Conservation (phyloP, 1,284 basidiomycete species). For the Ceratobasidium sp. region DNA sequence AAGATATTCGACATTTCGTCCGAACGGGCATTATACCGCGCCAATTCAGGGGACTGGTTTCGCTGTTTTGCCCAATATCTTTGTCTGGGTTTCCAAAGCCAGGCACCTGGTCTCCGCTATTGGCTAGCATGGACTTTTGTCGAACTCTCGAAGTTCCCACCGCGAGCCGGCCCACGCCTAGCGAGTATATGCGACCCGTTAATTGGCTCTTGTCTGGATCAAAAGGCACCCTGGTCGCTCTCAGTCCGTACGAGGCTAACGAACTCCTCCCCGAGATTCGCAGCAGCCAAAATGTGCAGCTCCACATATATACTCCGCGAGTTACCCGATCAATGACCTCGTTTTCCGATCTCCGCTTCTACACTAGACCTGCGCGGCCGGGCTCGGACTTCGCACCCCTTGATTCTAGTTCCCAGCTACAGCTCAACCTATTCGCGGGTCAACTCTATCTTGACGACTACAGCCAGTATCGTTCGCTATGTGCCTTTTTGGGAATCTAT, state of each 20-base stretch:
- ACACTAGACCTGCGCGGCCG: constrained; percentile 7
- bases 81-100: neutral
- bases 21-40: neutral
- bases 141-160: constrained; percentile 50
- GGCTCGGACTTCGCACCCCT: neutral
- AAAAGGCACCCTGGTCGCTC: constrained; percentile 54
- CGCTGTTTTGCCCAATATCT: neutral
- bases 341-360: constrained; percentile 44
- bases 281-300: constrained; percentile 5
- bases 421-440: constrained; percentile 41
- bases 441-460: constrained; percentile 33
- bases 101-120: neutral
- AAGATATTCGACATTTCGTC: constrained; percentile 5
- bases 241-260: constrained; percentile 63
- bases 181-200: constrained; percentile 39
- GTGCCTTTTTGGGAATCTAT: constrained; percentile 33
- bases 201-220: constrained; percentile 60
- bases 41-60: neutral
- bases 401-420: neutral
- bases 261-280: constrained; percentile 54
- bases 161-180: neutral
- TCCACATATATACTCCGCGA: constrained; percentile 39
- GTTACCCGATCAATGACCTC: constrained; percentile 28
- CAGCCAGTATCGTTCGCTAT: constrained; percentile 20
- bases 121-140: constrained; percentile 52